Evolutionary conservation across 805 yeast species (phyloP), one percentile per base, ranked within the genome.

Genomic region (Yamadazyma insecticola): DNA sequence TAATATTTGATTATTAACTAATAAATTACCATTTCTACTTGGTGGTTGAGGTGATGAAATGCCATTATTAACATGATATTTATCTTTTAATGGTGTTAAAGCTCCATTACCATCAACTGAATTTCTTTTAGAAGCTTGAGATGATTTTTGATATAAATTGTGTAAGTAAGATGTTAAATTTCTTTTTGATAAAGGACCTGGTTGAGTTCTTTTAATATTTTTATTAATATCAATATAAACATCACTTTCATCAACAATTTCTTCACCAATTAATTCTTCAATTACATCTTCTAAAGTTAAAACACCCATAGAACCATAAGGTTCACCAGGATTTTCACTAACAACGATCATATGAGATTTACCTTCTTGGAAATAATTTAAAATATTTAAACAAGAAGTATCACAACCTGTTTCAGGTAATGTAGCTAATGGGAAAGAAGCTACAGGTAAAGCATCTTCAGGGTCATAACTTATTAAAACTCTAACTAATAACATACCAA

Each of bases 331-430:
- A 26, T 69, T 68, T 35, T 78, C 80, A 41, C 90, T 78, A 6
- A 90, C 96, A 22, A 89, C 79, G 48, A 92, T 90, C 98, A 90
- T 90, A 59, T 90, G 98, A 1, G 95, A 81, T 57, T 88, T 89
- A 39, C 98, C 98, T 56, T 90, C 97, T 57, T 90, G 98, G 70
- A 92, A 90, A 60, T 90, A 90, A 57, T 90, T 90, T 50, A 90
- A 70, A 44, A 90, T 89, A 58, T 92, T 90, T 51, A 90, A 68
- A 57, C 97, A 90, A 5, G 96, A 87, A 4, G 97, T 89, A 31
- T 82, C 88, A 14, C 86, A 81, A 2, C 82, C 77, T 0, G 98
- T 90, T 60, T 90, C 97, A 0, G 98, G 98, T 27, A 90, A 70
- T 0, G 97, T 92, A 2, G 97, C 97, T 47, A 90, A 70, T 6